Evolutionary conservation across 2,329 filamentous ascomycete species (phyloP).

Genomic region (Diaporthe aspalathi): DNA sequence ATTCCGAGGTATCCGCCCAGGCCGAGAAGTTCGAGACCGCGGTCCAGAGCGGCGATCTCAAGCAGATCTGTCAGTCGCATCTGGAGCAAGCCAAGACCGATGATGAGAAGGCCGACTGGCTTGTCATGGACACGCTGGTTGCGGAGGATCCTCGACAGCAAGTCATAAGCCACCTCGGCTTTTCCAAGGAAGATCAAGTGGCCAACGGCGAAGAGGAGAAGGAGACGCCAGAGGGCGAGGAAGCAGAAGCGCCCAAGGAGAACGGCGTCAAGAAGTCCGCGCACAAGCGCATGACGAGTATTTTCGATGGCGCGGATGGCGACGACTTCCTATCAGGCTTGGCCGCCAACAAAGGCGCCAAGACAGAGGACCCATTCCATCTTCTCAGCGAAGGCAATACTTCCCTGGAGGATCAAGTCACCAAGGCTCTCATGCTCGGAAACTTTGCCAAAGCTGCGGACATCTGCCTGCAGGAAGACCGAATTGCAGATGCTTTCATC

Average conservation of each 20-base stretch:
- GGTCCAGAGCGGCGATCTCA: constrained; percentile 80
- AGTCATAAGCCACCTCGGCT: constrained; percentile 91
- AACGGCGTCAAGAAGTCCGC: constrained; percentile 49
- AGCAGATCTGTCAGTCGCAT: constrained; percentile 82
- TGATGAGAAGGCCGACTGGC: constrained; percentile 96
- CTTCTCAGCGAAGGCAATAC: constrained; percentile 88
- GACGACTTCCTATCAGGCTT: constrained; percentile 90
- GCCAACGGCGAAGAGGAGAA: constrained; percentile 54
- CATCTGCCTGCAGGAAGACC: constrained; percentile 86
- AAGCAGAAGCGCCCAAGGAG: constrained; percentile 34
- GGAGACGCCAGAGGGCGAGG: constrained; percentile 41
- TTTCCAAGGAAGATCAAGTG: constrained; percentile 71
- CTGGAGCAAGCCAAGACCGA: constrained; percentile 81
- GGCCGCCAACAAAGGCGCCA: constrained; percentile 88
- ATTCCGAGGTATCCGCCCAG: constrained; percentile 84
- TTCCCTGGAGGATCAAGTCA: constrained; percentile 86
- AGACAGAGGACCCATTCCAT: constrained; percentile 94
- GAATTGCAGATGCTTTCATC: constrained; percentile 96
- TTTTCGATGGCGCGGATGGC: constrained; percentile 81
- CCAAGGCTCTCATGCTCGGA: constrained; percentile 87
- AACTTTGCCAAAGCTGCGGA: constrained; percentile 92
- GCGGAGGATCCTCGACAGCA: constrained; percentile 86
- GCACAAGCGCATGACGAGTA: constrained; percentile 77
- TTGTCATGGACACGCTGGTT: constrained; percentile 89
- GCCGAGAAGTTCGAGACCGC: constrained; percentile 90